A percentile compares a stretch with the other conserved stretches of the same genome.
phyloP scores from a whole-genome alignment of 2,329 filamentous ascomycete genomes.

The Neofusicoccum ribis region DNA sequence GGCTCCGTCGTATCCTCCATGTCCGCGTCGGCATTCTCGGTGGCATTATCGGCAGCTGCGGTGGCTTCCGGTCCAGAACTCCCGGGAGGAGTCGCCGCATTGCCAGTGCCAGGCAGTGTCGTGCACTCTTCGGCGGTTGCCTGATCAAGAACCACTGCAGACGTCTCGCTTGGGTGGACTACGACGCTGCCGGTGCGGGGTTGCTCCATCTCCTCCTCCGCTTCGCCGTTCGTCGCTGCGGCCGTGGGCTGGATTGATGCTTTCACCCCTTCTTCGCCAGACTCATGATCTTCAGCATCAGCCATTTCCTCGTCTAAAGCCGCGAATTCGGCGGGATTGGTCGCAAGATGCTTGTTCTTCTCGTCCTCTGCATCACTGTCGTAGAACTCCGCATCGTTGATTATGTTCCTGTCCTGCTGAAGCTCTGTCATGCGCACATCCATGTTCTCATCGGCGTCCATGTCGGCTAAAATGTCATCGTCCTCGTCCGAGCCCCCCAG shows the following conservation, averaged over 20 bases:
- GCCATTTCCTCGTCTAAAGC: slow-evolving; percentile 15
- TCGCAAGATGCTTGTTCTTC: background rate
- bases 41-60: background rate
- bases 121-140: background rate
- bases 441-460: slow-evolving; percentile 19
- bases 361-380: slow-evolving; percentile 19
- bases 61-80: background rate
- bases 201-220: background rate
- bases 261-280: background rate
- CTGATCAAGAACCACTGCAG: slow-evolving; percentile 10
- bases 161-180: slow-evolving; percentile 8
- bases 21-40: background rate
- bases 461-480: slow-evolving; percentile 18
- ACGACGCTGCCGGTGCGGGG: background rate
- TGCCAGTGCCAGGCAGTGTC: slow-evolving; percentile 12
- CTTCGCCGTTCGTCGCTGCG: background rate
- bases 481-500: slow-evolving; percentile 9
- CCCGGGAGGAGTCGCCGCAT: slow-evolving; percentile 4
- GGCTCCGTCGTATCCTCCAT: background rate
- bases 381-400: slow-evolving; percentile 12
- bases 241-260: background rate
- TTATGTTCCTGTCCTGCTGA: slow-evolving; percentile 3
- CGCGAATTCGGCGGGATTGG: background rate
- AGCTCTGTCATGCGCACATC: slow-evolving; percentile 18
- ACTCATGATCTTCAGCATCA: slow-evolving; percentile 6